Conservation (phyloP, 495 filamentous ascomycete genomes). For the Aspergillus sclerotiicarbonarius region DNA sequence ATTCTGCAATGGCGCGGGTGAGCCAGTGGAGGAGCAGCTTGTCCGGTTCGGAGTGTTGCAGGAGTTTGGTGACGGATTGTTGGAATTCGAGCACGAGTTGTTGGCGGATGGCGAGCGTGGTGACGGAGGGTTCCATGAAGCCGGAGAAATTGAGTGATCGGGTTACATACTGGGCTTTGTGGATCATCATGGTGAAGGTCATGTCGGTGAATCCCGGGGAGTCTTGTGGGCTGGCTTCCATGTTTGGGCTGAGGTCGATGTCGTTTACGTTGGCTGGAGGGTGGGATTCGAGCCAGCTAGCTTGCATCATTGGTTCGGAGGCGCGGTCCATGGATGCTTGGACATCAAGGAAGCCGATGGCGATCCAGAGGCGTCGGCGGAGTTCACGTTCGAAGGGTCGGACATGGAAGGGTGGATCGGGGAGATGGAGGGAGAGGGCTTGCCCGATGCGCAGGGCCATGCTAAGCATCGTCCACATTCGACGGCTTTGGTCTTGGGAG, state of each 20-base stretch:
- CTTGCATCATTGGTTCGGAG: conserved; percentile 41
- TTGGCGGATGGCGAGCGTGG: conserved; percentile 26
- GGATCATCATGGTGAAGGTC: conserved; percentile 29
- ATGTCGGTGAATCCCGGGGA: conserved; percentile 34
- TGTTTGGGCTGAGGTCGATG: conserved; percentile 29
- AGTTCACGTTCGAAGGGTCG: conserved; percentile 34
- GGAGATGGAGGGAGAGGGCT: conserved; percentile 60
- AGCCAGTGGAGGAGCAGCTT: conserved; percentile 29
- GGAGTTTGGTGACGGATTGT: conserved; percentile 19
- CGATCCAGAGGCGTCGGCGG: conserved; percentile 36
- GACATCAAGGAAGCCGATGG: conserved; percentile 37
- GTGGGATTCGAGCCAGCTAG: conserved; percentile 27
- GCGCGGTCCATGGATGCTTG: conserved; percentile 34
- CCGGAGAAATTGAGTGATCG: conserved; percentile 31
- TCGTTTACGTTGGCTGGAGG: conserved; percentile 35
- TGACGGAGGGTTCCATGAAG: conserved; percentile 23
- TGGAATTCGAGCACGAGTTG: conserved; percentile 32
- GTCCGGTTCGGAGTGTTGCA: conserved; percentile 26
- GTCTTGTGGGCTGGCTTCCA: conserved; percentile 21
- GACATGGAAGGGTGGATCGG: conserved; percentile 33
- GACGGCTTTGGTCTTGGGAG: conserved; percentile 38
- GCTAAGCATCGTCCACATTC: conserved; percentile 60
- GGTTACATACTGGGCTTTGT: conserved; percentile 24
- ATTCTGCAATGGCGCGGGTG: conserved; percentile 17
- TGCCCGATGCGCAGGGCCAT: conserved; percentile 68